phyloP scores from a whole-genome alignment of 768 basidiomycete species.

The Coprinopsis sp. region DNA sequence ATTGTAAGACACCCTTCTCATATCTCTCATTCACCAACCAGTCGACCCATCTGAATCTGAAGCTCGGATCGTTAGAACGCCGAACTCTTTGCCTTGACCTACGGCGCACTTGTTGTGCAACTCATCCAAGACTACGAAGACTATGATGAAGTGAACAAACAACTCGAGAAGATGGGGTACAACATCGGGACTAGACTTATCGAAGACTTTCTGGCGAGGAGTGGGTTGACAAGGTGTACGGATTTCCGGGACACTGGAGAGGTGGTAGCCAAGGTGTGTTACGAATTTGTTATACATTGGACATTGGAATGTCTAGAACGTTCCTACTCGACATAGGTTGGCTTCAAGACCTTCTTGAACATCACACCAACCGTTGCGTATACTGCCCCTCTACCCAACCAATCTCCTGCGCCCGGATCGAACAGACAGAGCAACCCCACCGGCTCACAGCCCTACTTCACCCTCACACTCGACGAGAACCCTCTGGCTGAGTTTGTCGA shows the following conservation, averaged over 20 bases:
- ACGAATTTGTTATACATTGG: not conserved
- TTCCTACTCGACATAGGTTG: slow-evolving; percentile 56
- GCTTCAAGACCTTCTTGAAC: slow-evolving; percentile 96
- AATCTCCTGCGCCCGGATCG: slow-evolving; percentile 45
- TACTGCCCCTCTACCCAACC: slow-evolving; percentile 45
- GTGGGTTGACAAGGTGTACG: slow-evolving; percentile 83
- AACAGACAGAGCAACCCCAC: slow-evolving; percentile 38
- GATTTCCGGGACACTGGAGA: slow-evolving; percentile 96
- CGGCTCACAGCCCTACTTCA: slow-evolving; percentile 52
- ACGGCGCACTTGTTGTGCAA: slow-evolving; percentile 96
- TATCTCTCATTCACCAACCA: slow-evolving; percentile 20
- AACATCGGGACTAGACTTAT: slow-evolving; percentile 95
- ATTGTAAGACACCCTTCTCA: slow-evolving; percentile 52
- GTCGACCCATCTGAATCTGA: too few species aligned
- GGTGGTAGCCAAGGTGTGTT: slow-evolving; percentile 83
- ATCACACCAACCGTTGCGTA: slow-evolving; percentile 83
- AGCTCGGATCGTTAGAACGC: too few species aligned
- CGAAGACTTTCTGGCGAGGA: slow-evolving; percentile 95
- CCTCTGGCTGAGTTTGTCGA: slow-evolving; percentile 97
- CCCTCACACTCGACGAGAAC: slow-evolving; percentile 89
- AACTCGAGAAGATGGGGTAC: slow-evolving; percentile 99
- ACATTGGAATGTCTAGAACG: not conserved
- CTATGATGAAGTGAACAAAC: slow-evolving; percentile 91
- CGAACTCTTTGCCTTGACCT: slow-evolving; percentile 94
- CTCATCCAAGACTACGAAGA: slow-evolving; percentile 99